Evolutionary conservation across 2,329 filamentous ascomycete genomes (phyloP).

Genomic region (Stylonectria norvegica): DNA sequence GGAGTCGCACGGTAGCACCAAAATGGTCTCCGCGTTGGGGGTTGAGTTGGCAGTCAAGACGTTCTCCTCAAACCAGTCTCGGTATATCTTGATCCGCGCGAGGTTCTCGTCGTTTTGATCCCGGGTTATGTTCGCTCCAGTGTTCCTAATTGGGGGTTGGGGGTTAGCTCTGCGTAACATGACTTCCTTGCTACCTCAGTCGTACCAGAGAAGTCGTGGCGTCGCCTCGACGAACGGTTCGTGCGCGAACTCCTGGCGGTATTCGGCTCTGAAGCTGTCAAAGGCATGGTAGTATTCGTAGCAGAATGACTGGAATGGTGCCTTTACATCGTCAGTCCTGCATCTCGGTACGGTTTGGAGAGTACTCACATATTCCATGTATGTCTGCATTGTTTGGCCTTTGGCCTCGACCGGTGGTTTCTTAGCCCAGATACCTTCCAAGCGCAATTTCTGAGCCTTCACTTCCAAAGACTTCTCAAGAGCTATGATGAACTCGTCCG

Average conservation of each 20-base stretch:
- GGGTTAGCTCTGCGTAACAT: conserved; percentile 2
- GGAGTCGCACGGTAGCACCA: conserved; percentile 29
- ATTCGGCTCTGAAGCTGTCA: conserved; percentile 26
- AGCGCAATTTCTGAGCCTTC: conserved; percentile 6
- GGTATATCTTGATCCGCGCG: conserved; percentile 27
- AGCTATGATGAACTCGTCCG: conserved; percentile 22
- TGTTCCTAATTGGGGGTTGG: conserved; percentile 18
- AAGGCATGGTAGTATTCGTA: conserved; percentile 34
- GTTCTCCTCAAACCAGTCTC: conserved; percentile 31
- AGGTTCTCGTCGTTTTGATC: conserved; percentile 20
- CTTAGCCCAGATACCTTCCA: conserved; percentile 12
- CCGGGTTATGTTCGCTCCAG: conserved; percentile 23
- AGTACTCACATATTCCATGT: conserved; percentile 29
- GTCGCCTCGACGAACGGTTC: conserved; percentile 30
- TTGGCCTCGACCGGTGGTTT: conserved; percentile 19
- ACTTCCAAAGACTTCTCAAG: conserved; percentile 21
- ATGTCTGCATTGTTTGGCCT: conserved; percentile 23
- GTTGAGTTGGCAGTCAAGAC: conserved; percentile 20
- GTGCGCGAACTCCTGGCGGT: conserved; percentile 20
- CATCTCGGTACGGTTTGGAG: not conserved
- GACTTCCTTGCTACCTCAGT: not conserved
- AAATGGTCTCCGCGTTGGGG: conserved; percentile 19
- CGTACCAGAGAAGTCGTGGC: conserved; percentile 29
- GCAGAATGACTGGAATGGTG: conserved; percentile 29
- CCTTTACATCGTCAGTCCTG: conserved; percentile 21